Evolutionary conservation across 2,329 filamentous ascomycete species (phyloP).

Genomic region (Monilinia laxa): DNA sequence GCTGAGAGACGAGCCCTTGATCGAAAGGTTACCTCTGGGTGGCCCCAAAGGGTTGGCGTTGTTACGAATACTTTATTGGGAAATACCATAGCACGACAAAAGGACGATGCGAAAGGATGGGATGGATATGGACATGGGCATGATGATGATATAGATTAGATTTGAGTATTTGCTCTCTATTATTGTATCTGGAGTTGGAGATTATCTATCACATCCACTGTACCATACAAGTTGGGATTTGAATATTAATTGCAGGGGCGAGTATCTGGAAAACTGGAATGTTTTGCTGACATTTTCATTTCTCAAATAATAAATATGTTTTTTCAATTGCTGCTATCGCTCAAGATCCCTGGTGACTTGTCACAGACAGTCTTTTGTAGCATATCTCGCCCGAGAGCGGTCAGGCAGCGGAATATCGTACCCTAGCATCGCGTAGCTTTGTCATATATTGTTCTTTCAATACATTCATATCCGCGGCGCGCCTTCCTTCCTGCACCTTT

Average conservation of each 20-base stretch:
- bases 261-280: not conserved
- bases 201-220: not conserved
- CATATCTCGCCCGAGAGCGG: not conserved
- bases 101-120: conserved; percentile 36
- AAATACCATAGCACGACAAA: conserved; percentile 38
- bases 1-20: conserved; percentile 31
- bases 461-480: not conserved
- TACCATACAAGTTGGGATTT: conserved; percentile 1
- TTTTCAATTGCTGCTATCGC: not conserved
- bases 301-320: not conserved
- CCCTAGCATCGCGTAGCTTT: not conserved
- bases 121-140: conserved; percentile 38
- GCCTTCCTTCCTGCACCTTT: not conserved
- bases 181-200: not conserved
- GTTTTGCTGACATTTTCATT: not conserved
- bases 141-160: conserved; percentile 22
- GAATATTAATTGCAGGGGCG: conserved; percentile 1
- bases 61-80: conserved; percentile 39
- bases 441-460: too few relatives aligned
- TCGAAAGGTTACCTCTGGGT: conserved; percentile 33
- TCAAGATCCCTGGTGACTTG: not conserved
- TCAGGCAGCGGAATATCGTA: not conserved
- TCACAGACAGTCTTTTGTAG: not conserved
- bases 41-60: conserved; percentile 37
- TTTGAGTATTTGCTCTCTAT: not conserved